Base-by-base conservation (phyloP, 1,139 yeast genomes). In the Blastobotrys proliferans region DNA sequence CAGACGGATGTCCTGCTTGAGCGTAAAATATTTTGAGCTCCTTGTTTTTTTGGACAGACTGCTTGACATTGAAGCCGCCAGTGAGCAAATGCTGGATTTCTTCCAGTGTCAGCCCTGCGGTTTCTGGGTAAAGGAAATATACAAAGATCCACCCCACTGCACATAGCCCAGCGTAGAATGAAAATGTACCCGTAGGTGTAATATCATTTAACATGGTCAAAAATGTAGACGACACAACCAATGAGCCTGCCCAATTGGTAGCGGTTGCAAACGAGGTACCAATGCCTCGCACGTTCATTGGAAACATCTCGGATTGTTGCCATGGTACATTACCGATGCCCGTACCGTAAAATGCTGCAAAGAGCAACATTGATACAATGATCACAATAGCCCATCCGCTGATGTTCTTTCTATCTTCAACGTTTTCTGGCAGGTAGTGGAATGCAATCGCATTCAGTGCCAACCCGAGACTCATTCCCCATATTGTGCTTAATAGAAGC, bases 311-410 rank as follows among this genome's bases (percentile, higher is more conserved):
- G 41, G 92, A 83, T 59, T 94, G 97, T 58, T 92, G 95, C 97
- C 97, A 90, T 40, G 97, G 97, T 47, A 87, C 90, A 62, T 90
- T 88, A 66, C 97, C 97, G 55, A 90, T 86, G 54, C 97, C 97
- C 51, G 86, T 72, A 34, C 97, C 95, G 62, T 90, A 90, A 45
- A 83, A 80, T 4, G 94, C 96, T 38, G 88, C 95, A 60, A 74
- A 90, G 40, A 79, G 63, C 51, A 90, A 86, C 87, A 88, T 88
- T 49, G 88, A 81, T 29, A 88, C 72, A 52, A 92, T 83, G 46
- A 90, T 79, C 10, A 88, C 79, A 51, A 84, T 36, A 6, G 96
- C 95, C 97, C 97, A 88, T 1, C 86, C 81, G 32, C 79, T 69
- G 6, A 47, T 49, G 5, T 75, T 72, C 19, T 72, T 69, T 26